These are phyloP conservation scores for Allium sativum DNA, from an alignment of 106 monocot species.

Conservation along the genomic window DNA sequence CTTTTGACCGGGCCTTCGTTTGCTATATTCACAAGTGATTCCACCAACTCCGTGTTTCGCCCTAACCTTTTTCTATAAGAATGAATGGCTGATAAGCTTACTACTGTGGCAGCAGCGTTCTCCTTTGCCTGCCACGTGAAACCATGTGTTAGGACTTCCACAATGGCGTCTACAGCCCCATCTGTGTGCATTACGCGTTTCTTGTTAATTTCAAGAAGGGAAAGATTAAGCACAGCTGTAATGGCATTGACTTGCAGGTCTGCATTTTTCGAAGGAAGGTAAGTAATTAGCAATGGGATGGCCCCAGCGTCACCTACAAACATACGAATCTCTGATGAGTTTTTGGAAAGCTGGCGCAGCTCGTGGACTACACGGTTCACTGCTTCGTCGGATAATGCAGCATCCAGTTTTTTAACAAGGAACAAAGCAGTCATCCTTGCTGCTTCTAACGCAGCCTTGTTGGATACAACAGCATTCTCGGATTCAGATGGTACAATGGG, in stretches of 20 bases:
- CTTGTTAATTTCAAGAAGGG: constrained; percentile 76
- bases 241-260: constrained; percentile 62
- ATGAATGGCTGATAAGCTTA: constrained; percentile 41
- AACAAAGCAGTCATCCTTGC: constrained; percentile 66
- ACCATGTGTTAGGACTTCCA: constrained; percentile 34
- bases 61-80: constrained; percentile 51
- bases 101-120: constrained; percentile 61
- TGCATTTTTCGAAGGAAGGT: constrained; percentile 34
- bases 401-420: constrained; percentile 43
- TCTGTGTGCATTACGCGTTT: constrained; percentile 51
- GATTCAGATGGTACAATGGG: not conserved
- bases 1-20: constrained; percentile 32
- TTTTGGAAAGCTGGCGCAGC: constrained; percentile 56
- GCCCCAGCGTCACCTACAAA: constrained; percentile 74
- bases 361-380: constrained; percentile 64
- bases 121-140: constrained; percentile 66
- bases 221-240: constrained; percentile 77
- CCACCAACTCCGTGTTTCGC: constrained; percentile 22
- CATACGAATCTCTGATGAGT: constrained; percentile 40
- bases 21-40: constrained; percentile 31
- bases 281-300: constrained; percentile 52
- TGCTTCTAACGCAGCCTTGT: constrained; percentile 75
- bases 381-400: constrained; percentile 17
- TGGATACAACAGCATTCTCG: constrained; percentile 7
- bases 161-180: constrained; percentile 42